Evolutionary conservation across 73 alveolate genomes (phyloP), one percentile per base, ranked within the genome.

Genomic region (Symbiodinium natans): DNA sequence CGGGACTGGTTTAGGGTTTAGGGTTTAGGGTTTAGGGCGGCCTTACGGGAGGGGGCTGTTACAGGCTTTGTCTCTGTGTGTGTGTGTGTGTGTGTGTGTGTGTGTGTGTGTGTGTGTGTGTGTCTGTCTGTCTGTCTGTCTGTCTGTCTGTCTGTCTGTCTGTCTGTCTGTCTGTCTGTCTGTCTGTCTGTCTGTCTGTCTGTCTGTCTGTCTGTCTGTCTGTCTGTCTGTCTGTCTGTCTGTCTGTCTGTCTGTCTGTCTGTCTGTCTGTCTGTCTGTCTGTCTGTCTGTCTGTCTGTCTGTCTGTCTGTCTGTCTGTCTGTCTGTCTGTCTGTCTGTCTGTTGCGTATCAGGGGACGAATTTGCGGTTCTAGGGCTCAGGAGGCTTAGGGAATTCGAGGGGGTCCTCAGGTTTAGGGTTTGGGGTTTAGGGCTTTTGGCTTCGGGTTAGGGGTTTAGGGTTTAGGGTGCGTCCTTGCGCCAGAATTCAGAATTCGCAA

Each of bases 201-300:
- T 77, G 56, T 77, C 87, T 77, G 56, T 77, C 87, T 36, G 56
- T 77, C 87, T 77, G 56, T 77, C 88, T 80, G 59, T 80, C 88
- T 80, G 54, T 80, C 88, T 80, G 59, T 80, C 88, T 80, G 59
- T 80, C 88, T 38, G 59, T 80, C 88, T 80, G 59, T 80, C 88
- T 80, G 88, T 80, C 88, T 80, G 88, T 39, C 88, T 80, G 88
- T 80, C 88, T 80, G 88, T 80, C 88, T 80, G 88, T 80, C 88
- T 80, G 88, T 80, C 88, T 80, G 88, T 80, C 88, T 80, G 88
- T 80, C 88, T 80, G 88, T 80, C 88, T 80, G 88, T 80, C 88
- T 80, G 88, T 80, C 88, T 80, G 88, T 80, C 88, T 80, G 88
- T 80, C 88, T 80, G 88, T 80, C 88, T 80, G 88, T 80, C 88